phyloP scores from a whole-genome alignment of 768 basidiomycete genomes.

The Agaricus blazei region DNA sequence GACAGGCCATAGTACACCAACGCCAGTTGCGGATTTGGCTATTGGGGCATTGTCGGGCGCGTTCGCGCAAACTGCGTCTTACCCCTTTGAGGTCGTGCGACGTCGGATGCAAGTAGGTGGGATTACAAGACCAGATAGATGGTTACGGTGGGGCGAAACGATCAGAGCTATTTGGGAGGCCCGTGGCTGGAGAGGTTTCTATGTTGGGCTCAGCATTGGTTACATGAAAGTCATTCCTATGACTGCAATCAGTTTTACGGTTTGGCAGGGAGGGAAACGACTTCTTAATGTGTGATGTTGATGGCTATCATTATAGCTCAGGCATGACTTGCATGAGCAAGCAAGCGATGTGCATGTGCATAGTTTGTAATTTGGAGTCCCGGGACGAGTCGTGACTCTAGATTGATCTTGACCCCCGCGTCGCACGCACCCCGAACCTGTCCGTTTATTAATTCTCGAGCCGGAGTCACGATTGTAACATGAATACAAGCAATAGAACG shows the following conservation, averaged over 20 bases:
- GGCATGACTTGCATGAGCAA: too few species aligned
- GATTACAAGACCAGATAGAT: constrained; percentile 66
- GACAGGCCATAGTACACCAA: constrained; percentile 30
- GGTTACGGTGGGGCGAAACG: constrained; percentile 79
- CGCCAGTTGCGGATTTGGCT: constrained; percentile 59
- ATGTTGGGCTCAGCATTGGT: constrained; percentile 85
- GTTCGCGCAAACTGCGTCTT: constrained; percentile 83
- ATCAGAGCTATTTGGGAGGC: constrained; percentile 56
- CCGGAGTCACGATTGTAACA: too few species aligned
- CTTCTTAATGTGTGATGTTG: constrained; percentile 35
- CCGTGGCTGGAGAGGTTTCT: constrained; percentile 86
- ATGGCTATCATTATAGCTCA: background rate
- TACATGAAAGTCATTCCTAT: constrained; percentile 94
- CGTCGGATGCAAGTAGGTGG: constrained; percentile 96
- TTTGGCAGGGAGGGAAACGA: constrained; percentile 82
- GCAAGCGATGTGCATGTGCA: background rate
- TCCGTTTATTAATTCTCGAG: too few species aligned
- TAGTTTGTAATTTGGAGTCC: background rate
- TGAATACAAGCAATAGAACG: too few species aligned
- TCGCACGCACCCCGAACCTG: too few species aligned
- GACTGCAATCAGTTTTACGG: constrained; percentile 88
- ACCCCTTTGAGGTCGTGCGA: constrained; percentile 92
- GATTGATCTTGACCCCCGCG: too few species aligned
- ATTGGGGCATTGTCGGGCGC: constrained; percentile 87
- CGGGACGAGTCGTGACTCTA: too few species aligned